Conservation (phyloP, 441 rosid genomes). For the Populus trichocarpa region DNA sequence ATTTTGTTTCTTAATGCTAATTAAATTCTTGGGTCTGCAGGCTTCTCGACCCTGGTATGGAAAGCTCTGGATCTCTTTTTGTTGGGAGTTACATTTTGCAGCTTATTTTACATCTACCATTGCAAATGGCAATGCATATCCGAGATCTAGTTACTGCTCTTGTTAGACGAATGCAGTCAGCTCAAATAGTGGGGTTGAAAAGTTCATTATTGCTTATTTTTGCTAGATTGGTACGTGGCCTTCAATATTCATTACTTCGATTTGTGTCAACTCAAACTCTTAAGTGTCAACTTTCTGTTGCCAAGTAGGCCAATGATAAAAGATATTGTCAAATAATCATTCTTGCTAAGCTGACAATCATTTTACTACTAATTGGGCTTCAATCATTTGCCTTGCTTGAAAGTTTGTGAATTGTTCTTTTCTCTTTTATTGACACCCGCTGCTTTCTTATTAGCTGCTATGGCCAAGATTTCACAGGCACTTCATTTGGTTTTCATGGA, state of each 20-base stretch:
- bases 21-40: conserved; percentile 39
- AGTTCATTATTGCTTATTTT: conserved; percentile 81
- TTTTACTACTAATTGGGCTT: background rate
- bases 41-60: conserved; percentile 89
- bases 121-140: conserved; percentile 82
- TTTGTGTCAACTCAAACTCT: background rate
- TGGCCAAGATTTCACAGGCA: conserved; percentile 13
- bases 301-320: background rate
- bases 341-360: background rate
- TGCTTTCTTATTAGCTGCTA: conserved; percentile 1
- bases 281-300: background rate
- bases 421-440: background rate
- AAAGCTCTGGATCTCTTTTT: conserved; percentile 95
- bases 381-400: background rate
- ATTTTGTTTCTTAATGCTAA: conserved; percentile 11
- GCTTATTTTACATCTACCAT: conserved; percentile 89
- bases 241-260: background rate
- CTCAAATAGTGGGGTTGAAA: conserved; percentile 67
- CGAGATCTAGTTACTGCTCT: conserved; percentile 77
- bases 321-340: background rate
- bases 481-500: conserved; percentile 2
- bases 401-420: background rate
- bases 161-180: conserved; percentile 85
- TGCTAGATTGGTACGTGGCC: conserved; percentile 76
- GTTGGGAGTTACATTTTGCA: conserved; percentile 88